phyloP scores from a whole-genome alignment of 116 monocot species.

The Zostera marina region DNA sequence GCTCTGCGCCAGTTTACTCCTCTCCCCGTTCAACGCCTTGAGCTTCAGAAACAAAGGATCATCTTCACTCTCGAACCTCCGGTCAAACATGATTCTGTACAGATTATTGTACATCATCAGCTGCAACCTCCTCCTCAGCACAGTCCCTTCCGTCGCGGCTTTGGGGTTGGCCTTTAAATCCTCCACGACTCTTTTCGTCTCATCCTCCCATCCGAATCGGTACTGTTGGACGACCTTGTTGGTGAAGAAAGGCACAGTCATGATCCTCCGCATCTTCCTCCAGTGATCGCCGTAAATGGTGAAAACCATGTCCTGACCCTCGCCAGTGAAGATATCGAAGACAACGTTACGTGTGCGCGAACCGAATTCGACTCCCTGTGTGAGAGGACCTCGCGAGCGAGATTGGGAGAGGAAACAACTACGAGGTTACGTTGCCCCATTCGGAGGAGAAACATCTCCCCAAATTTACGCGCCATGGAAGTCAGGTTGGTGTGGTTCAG shows the following conservation, averaged over 20 bases:
- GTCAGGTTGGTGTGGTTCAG: conserved; percentile 69
- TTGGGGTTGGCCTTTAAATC: conserved; percentile 27
- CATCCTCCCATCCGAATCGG: conserved; percentile 58
- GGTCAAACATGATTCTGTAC: conserved; percentile 64
- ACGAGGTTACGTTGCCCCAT: conserved; percentile 70
- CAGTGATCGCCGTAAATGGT: conserved; percentile 95
- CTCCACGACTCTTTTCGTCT: conserved; percentile 44
- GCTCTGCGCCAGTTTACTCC: conserved; percentile 49
- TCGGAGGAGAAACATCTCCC: conserved; percentile 51
- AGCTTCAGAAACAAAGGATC: background rate
- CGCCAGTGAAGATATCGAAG: conserved; percentile 53
- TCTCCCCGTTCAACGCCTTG: conserved; percentile 12
- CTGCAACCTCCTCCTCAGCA: conserved; percentile 35
- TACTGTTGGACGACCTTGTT: conserved; percentile 87
- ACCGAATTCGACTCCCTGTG: conserved; percentile 82
- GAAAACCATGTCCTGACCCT: conserved; percentile 97
- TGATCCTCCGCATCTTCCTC: conserved; percentile 89
- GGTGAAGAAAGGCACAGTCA: conserved; percentile 95
- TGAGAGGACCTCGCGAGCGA: conserved; percentile 68
- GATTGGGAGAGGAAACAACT: conserved; percentile 64
- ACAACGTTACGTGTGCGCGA: conserved; percentile 83
- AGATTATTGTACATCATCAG: conserved; percentile 68
- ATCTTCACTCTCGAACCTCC: conserved; percentile 35
- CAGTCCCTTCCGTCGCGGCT: conserved; percentile 30
- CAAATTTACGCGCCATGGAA: conserved; percentile 36